Conservation (phyloP, 2,329 filamentous ascomycete species). For the Periconia macrospinosa region DNA sequence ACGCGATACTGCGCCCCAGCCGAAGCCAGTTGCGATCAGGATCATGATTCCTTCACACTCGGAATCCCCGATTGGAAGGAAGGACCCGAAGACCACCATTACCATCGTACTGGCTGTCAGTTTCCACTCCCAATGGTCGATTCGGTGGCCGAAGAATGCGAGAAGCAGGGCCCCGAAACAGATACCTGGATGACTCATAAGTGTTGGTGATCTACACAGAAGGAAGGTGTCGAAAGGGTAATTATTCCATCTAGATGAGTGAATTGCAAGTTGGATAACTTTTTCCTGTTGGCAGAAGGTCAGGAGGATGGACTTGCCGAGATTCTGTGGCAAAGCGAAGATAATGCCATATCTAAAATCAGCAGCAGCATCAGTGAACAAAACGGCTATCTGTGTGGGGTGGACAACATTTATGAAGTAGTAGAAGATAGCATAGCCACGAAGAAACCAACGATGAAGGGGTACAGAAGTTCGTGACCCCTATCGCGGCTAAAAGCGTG, state of each 20-base stretch:
- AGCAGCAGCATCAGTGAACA: too few species aligned
- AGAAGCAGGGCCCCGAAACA: constrained; percentile 46
- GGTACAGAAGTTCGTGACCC: too few species aligned
- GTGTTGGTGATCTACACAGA: background rate
- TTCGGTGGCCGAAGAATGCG: constrained; percentile 46
- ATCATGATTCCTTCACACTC: constrained; percentile 50
- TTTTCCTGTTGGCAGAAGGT: too few species aligned
- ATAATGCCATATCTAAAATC: constrained; percentile 40
- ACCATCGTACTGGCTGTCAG: constrained; percentile 47
- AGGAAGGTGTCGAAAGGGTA: too few species aligned
- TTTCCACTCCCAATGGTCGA: constrained; percentile 53
- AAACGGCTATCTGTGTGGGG: constrained; percentile 52
- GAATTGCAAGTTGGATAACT: too few species aligned
- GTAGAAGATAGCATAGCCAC: too few species aligned
- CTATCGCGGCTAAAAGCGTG: too few species aligned
- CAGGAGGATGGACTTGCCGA: constrained; percentile 32
- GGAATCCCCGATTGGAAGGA: constrained; percentile 49
- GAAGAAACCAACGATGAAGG: constrained; percentile 48
- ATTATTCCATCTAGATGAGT: too few species aligned
- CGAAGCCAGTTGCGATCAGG: constrained; percentile 50
- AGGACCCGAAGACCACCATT: constrained; percentile 53
- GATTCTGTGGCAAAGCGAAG: constrained; percentile 49
- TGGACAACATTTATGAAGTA: constrained; percentile 52
- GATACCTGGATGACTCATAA: constrained; percentile 18
- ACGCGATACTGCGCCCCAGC: constrained; percentile 53